Conservation (phyloP, 352 stramenopile species). For the Globisporangium sylvaticum region DNA sequence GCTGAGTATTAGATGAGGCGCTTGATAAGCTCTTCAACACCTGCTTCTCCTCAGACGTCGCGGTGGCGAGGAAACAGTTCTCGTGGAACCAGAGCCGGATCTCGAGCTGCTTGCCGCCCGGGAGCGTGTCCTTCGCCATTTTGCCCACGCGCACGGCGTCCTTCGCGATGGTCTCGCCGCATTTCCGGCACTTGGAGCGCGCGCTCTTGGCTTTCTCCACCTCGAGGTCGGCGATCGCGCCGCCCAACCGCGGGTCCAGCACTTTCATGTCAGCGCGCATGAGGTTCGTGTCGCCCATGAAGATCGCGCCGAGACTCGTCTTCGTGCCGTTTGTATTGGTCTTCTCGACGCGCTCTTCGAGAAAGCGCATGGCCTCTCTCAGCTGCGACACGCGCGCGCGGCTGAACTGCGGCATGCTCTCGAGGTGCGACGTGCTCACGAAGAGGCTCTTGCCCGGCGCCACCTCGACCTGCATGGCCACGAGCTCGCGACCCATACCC, state of each 20-base stretch:
- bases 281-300: constrained; percentile 80
- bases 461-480: constrained; percentile 51
- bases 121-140: constrained; percentile 39
- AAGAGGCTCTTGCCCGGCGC: constrained; percentile 42
- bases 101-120: constrained; percentile 37
- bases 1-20: constrained; percentile 14
- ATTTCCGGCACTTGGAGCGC: constrained; percentile 55
- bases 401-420: constrained; percentile 62
- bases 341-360: constrained; percentile 42
- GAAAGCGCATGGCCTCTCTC: constrained; percentile 41
- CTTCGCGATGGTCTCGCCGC: constrained; percentile 42
- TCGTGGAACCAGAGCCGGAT: constrained; percentile 62
- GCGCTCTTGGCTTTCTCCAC: constrained; percentile 49
- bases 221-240: constrained; percentile 31
- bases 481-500: constrained; percentile 69
- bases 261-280: constrained; percentile 55
- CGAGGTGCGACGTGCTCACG: constrained; percentile 64
- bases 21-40: constrained; percentile 20
- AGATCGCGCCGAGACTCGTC: constrained; percentile 50
- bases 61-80: constrained; percentile 38
- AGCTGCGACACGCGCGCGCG: constrained; percentile 46
- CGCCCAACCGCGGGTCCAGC: constrained; percentile 34
- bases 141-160: constrained; percentile 47
- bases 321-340: background rate
- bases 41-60: constrained; percentile 39